Base-by-base conservation (phyloP, 345 rosid species). In the Salix viminalis region DNA sequence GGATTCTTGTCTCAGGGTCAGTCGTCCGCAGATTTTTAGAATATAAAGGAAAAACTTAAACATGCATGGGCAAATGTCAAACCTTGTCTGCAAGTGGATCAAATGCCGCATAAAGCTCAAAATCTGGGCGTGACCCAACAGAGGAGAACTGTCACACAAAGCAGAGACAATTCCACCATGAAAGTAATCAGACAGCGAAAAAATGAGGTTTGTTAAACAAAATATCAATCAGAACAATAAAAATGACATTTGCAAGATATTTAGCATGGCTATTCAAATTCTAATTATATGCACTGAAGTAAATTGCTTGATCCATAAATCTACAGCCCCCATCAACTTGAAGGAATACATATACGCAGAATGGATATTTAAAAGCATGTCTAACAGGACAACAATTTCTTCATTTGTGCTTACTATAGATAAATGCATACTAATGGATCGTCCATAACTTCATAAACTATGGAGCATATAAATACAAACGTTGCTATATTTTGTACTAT, bases 31-130 rank as follows among this genome's bases (percentile, higher is more conserved):
- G 8, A n/a, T 34, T 52, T 52, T 28, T 32, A 37, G 3, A 71
- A 58, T 12, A 0, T 7, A 72, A 16, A 48, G 36, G 8, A 67
- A 52, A n/a, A 65, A 19, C 16, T 24, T 13, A 50, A 44, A 65
- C 32, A 41, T 69, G 23, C 24, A 28, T 26, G 34, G 62, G 67
- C 0, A 76, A 42, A 48, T 69, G 72, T 56, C 85, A 74, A 71
- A 94, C 99, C 97, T 94, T 96, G 83, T 94, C 97, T 67, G 97
- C 97, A 65, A 94, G 94, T 23, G 99, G 99, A 89, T 96, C 99
- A 68, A 96, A 94, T 69, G 99, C 94, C 28, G 97, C 97, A 78
- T 96, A 96, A 74, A 94, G 94, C 82, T 96, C 99, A 81, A 96
- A 94, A 86, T 94, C 98, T 72, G 87, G 97, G 15, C n/a, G 99